Percentiles rank a stretch among this genome's conserved stretches.
phyloP scores from a whole-genome alignment of 768 basidiomycete species.

The Cystobasidium onofrii region DNA sequence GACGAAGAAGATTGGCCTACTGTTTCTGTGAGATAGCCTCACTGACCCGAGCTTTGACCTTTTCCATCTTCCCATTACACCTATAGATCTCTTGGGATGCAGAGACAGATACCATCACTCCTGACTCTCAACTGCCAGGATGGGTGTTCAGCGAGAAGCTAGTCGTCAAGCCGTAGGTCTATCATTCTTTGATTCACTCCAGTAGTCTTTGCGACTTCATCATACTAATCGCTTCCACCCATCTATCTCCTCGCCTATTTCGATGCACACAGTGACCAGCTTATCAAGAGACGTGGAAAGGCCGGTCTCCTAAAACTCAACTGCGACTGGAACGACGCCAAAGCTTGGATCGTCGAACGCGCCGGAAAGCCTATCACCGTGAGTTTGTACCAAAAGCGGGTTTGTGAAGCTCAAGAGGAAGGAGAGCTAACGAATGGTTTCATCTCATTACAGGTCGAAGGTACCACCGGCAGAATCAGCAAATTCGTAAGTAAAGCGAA shows the following conservation, averaged over 20 bases:
- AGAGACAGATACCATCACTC: slow-evolving; percentile 56
- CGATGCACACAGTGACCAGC: slow-evolving; percentile 56
- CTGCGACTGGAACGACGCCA: slow-evolving; percentile 82
- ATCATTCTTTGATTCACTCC: background rate
- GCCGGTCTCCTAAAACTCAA: slow-evolving; percentile 89
- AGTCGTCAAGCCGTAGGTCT: slow-evolving; percentile 67
- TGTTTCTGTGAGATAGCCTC: too few relatives aligned
- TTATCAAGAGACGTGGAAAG: slow-evolving; percentile 99
- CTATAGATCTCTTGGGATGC: slow-evolving; percentile 68
- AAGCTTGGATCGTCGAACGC: slow-evolving; percentile 72
- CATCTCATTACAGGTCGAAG: slow-evolving; percentile 59
- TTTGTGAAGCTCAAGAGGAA: too few relatives aligned
- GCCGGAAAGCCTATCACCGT: slow-evolving; percentile 33
- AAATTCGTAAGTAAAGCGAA: slow-evolving; percentile 54
- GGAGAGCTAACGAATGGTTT: background rate
- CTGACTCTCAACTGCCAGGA: slow-evolving; percentile 58
- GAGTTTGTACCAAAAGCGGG: too few relatives aligned
- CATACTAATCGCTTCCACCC: background rate
- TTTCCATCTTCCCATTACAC: background rate
- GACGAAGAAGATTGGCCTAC: too few relatives aligned
- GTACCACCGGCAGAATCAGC: slow-evolving; percentile 85
- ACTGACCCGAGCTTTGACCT: too few relatives aligned
- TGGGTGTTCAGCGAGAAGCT: slow-evolving; percentile 78
- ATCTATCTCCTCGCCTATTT: background rate
- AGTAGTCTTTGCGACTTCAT: background rate